Conservation (phyloP, 2,329 filamentous ascomycete species). For the Huntiella bhutanensis region DNA sequence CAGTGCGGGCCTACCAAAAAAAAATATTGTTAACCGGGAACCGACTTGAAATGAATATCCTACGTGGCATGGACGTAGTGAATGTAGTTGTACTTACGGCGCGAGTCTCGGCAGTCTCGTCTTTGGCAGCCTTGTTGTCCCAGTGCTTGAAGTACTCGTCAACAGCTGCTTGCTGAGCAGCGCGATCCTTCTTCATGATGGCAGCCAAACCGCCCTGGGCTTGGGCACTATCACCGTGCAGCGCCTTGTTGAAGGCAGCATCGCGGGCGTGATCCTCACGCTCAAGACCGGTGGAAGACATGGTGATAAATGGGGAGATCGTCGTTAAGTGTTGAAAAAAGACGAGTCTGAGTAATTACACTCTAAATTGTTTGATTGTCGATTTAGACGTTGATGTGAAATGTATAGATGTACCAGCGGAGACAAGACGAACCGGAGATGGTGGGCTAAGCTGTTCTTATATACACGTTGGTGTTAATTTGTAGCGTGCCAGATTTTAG, state of each 20-base stretch:
- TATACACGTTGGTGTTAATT: no score
- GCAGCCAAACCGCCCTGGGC: conserved; percentile 51
- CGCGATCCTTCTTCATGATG: conserved; percentile 69
- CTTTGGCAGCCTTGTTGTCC: conserved; percentile 62
- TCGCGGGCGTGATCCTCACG: conserved; percentile 67
- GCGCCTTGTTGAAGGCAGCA: conserved; percentile 74
- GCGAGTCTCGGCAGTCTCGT: conserved; percentile 68
- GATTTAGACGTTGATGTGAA: no score
- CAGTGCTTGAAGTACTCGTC: conserved; percentile 95
- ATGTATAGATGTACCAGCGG: no score
- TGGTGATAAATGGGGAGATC: conserved; percentile 1
- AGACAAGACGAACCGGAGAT: not conserved
- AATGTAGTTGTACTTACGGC: conserved; percentile 36
- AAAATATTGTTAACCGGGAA: not conserved
- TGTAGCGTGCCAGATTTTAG: no score
- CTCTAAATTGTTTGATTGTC: no score
- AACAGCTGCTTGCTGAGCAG: conserved; percentile 61
- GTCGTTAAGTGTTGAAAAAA: conserved; percentile 9
- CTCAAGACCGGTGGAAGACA: conserved; percentile 33
- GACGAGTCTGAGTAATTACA: not conserved
- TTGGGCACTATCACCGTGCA: conserved; percentile 57
- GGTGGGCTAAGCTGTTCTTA: not conserved
- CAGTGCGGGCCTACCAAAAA: conserved; percentile 44
- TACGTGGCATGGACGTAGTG: not conserved
- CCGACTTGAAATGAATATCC: not conserved